A percentile compares a stretch with the other conserved stretches of the same genome.
These are phyloP conservation scores for Knoxia roxburghii DNA, from an alignment of 257 asterid species.

Conservation along the genomic window DNA sequence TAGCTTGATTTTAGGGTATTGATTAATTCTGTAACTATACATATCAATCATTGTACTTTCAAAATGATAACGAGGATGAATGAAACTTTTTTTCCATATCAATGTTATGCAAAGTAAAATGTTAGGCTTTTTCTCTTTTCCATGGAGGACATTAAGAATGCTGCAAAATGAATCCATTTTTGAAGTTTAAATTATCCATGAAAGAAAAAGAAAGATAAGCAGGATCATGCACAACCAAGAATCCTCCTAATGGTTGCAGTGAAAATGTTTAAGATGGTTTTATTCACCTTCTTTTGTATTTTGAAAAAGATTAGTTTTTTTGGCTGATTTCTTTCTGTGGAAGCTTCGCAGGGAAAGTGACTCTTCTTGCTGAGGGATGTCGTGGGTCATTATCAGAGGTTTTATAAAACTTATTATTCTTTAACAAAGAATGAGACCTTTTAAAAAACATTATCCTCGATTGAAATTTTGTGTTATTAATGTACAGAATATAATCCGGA, in stretches of 20 bases:
- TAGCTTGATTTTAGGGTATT: too few species aligned
- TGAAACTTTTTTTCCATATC: neutral
- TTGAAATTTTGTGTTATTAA: slow-evolving; percentile 4
- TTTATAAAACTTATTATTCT: slow-evolving; percentile 15
- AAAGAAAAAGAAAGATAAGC: neutral
- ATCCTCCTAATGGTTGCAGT: neutral
- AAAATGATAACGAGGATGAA: neutral
- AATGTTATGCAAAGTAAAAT: neutral
- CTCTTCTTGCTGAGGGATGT: slow-evolving; percentile 94
- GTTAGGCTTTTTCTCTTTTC: neutral
- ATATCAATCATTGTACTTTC: too few species aligned
- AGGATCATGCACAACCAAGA: neutral
- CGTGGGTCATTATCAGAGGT: slow-evolving; percentile 99
- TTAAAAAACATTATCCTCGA: slow-evolving; percentile 5
- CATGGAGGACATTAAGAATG: neutral
- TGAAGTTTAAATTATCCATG: neutral
- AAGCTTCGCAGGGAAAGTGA: slow-evolving; percentile 59
- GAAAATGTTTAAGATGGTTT: neutral
- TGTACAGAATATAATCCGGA: slow-evolving; percentile 60
- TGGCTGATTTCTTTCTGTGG: slow-evolving; percentile 15
- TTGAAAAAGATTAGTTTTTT: neutral
- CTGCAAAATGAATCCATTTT: neutral
- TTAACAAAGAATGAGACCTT: slow-evolving; percentile 9
- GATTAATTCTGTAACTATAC: too few species aligned
- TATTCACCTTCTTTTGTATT: neutral